phyloP scores from a whole-genome alignment of 345 rosid genomes.

The Syzygium aqueum region DNA sequence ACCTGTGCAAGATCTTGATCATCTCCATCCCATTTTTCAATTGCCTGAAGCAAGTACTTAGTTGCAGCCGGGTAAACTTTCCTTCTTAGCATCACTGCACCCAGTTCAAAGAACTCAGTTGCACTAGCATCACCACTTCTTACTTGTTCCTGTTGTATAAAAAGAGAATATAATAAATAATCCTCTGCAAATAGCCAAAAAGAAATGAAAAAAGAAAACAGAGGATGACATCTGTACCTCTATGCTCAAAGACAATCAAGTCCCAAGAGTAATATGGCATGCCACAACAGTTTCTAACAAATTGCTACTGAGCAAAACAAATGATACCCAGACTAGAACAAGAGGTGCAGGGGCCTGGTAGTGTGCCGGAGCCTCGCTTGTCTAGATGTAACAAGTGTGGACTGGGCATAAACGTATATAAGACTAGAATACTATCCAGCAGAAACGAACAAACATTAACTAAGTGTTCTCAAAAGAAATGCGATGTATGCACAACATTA shows the following conservation, averaged over 20 bases:
- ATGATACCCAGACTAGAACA: not conserved
- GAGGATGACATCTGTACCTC: not conserved
- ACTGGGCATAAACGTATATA: not conserved
- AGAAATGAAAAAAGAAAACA: not conserved
- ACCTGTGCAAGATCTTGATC: conserved; percentile 99
- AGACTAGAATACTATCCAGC: not conserved
- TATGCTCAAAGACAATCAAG: not conserved
- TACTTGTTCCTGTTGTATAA: conserved; percentile 71
- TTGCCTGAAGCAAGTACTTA: conserved; percentile 77
- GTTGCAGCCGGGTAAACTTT: conserved; percentile 88
- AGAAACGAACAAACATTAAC: not conserved
- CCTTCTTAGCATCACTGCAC: conserved; percentile 92
- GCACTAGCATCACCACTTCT: conserved; percentile 99
- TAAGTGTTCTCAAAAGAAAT: not conserved
- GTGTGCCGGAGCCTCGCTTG: not conserved
- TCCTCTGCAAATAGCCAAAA: not conserved
- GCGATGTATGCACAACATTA: not conserved
- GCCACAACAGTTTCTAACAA: not conserved
- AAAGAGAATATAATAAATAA: not conserved
- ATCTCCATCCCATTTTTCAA: conserved; percentile 95
- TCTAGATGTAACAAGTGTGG: not conserved
- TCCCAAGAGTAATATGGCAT: not conserved
- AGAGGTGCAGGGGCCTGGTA: not conserved
- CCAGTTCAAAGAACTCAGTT: conserved; percentile 86
- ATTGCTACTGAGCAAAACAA: not conserved